These are phyloP conservation scores for Aspergillus jensenii DNA, from an alignment of 2,329 filamentous ascomycete species.

Conservation along the genomic window DNA sequence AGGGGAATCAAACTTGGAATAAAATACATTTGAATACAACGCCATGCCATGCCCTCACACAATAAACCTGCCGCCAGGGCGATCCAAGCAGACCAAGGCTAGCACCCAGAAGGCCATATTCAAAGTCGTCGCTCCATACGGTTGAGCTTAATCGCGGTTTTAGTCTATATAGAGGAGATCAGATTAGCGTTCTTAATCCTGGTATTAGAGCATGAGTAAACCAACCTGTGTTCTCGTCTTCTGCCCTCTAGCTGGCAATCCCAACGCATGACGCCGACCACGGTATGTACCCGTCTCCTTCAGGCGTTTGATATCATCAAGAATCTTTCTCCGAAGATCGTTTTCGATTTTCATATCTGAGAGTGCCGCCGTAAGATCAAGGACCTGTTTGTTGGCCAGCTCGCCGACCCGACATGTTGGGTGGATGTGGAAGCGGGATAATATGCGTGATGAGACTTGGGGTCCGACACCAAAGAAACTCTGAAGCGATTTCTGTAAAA, in stretches of 20 bases:
- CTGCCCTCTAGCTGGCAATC: conserved; percentile 87
- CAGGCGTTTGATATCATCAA: conserved; percentile 81
- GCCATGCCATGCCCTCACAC: conserved; percentile 21
- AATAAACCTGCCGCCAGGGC: conserved; percentile 23
- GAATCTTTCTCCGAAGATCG: conserved; percentile 72
- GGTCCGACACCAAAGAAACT: conserved; percentile 84
- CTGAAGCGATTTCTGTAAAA: conserved; percentile 59
- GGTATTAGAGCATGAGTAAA: conserved; percentile 12
- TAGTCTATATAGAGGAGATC: conserved; percentile 45
- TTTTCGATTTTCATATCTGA: conserved; percentile 93
- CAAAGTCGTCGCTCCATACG: conserved; percentile 54
- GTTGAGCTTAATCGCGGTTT: conserved; percentile 60
- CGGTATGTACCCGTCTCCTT: conserved; percentile 90
- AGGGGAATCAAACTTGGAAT: conserved; percentile 10
- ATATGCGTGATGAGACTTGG: conserved; percentile 67
- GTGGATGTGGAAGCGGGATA: conserved; percentile 88
- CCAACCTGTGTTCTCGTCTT: conserved; percentile 73
- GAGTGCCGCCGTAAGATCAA: conserved; percentile 79
- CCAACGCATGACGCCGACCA: conserved; percentile 88
- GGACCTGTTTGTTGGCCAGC: conserved; percentile 72
- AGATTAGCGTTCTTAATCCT: background rate
- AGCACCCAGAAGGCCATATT: conserved; percentile 11
- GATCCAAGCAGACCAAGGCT: conserved; percentile 19
- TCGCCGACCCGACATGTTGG: conserved; percentile 75
- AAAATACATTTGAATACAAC: conserved; percentile 17